Conservation (phyloP, 2,329 filamentous ascomycete genomes). For the Pezicula radicicola region DNA sequence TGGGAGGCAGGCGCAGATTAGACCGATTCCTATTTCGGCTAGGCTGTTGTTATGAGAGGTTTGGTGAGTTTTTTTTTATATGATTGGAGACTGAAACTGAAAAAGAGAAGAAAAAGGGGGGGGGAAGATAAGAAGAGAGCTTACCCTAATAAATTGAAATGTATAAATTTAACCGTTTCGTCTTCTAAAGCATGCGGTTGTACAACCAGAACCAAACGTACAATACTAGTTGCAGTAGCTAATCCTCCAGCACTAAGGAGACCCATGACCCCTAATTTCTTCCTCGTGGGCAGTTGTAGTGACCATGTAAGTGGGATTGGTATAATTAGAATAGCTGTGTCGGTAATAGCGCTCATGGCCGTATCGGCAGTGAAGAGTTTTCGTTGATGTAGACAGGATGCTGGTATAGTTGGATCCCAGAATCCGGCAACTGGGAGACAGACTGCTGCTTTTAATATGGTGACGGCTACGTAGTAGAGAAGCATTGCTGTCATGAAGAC, state of each 20-base stretch:
- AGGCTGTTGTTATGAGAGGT: not conserved
- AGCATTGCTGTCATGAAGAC: slow-evolving; percentile 25
- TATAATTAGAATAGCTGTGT: slow-evolving; percentile 27
- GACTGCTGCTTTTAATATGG: slow-evolving; percentile 24
- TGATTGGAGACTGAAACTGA: too few species aligned
- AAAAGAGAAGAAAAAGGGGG: too few species aligned
- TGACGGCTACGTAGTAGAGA: slow-evolving; percentile 25
- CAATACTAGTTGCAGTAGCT: not conserved
- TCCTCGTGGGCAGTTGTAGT: slow-evolving; percentile 26
- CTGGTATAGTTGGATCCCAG: slow-evolving; percentile 15
- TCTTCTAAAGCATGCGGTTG: slow-evolving; percentile 9
- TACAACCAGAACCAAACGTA: slow-evolving; percentile 5
- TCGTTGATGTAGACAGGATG: slow-evolving; percentile 32
- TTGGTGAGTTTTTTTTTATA: too few species aligned
- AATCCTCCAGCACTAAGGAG: not conserved
- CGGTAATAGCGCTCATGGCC: slow-evolving; percentile 29
- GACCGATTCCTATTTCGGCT: not conserved
- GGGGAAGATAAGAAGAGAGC: too few species aligned
- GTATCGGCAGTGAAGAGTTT: slow-evolving; percentile 30
- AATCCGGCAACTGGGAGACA: slow-evolving; percentile 22
- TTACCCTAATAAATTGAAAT: slow-evolving; percentile 9
- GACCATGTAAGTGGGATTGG: slow-evolving; percentile 31
- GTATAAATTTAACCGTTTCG: slow-evolving; percentile 6
- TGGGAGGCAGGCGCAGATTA: not conserved
- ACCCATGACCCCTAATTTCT: slow-evolving; percentile 18